Evolutionary conservation across 805 yeast genomes (phyloP).

Genomic region (Grigorovia yakushimaensis): DNA sequence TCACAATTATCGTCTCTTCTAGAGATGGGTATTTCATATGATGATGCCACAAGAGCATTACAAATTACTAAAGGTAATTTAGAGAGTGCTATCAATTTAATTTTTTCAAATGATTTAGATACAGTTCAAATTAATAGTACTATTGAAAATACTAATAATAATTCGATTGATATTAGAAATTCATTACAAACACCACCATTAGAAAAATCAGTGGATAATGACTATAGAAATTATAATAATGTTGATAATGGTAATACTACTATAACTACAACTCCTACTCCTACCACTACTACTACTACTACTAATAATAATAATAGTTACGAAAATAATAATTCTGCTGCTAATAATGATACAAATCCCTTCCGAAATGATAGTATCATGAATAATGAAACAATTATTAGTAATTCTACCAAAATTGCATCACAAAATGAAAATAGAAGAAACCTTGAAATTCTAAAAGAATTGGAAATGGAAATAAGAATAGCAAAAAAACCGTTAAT

Average conservation of each 20-base stretch:
- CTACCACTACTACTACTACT: background rate
- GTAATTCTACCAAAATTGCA: background rate
- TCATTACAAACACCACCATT: background rate
- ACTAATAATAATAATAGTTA: background rate
- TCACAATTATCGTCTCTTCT: constrained; percentile 14
- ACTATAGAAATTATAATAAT: background rate
- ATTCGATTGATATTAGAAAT: background rate
- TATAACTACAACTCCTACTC: too few relatives aligned
- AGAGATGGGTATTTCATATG: constrained; percentile 62
- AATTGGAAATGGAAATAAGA: background rate
- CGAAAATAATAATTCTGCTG: too few relatives aligned
- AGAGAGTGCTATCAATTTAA: constrained; percentile 49
- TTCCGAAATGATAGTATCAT: background rate
- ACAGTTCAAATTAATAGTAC: background rate
- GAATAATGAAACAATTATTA: background rate
- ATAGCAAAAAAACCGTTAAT: background rate
- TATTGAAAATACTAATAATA: background rate
- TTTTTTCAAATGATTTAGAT: constrained; percentile 21
- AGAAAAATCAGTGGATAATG: background rate
- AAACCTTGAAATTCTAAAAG: background rate
- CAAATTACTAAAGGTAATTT: constrained; percentile 40
- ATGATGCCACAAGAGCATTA: constrained; percentile 56
- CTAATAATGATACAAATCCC: background rate
- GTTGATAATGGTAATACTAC: too few relatives aligned
- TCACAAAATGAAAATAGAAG: background rate